Percentiles rank a stretch among this genome's conserved stretches.
Conservation (phyloP, 2,329 filamentous ascomycete genomes). For the Keithomyces neogunnii region DNA sequence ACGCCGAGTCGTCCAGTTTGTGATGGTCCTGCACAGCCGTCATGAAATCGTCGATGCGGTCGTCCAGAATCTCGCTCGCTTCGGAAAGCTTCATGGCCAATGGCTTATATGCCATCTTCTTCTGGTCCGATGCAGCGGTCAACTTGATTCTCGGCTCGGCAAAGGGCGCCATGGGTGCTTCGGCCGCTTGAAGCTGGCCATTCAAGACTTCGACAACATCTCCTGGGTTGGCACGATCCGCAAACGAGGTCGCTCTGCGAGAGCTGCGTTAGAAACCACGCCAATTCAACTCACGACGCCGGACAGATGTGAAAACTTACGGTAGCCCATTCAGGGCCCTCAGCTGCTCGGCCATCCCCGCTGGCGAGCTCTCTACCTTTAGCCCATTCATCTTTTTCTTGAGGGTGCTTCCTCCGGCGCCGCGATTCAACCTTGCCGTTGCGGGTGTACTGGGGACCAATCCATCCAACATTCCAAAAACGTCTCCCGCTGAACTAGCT, state of each 20-base stretch:
- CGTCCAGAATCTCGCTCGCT: conserved; percentile 86
- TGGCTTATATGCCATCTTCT: conserved; percentile 85
- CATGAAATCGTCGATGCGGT: conserved; percentile 86
- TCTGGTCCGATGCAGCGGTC: conserved; percentile 77
- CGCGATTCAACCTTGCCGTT: conserved; percentile 33
- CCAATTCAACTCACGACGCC: not conserved
- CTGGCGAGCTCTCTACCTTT: conserved; percentile 24
- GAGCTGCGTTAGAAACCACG: not conserved
- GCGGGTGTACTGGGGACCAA: conserved; percentile 57
- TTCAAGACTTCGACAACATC: conserved; percentile 81
- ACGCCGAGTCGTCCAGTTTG: conserved; percentile 66
- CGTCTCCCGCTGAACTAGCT: conserved; percentile 52
- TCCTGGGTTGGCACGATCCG: conserved; percentile 68
- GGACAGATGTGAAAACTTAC: conserved; percentile 14
- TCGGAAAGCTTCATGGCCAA: conserved; percentile 93
- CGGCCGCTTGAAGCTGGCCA: conserved; percentile 56
- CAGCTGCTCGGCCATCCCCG: conserved; percentile 24
- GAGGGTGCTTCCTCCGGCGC: conserved; percentile 19
- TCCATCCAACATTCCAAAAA: conserved; percentile 77
- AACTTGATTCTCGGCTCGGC: conserved; percentile 73
- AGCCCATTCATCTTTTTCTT: conserved; percentile 24
- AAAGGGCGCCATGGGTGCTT: conserved; percentile 63
- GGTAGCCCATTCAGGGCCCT: conserved; percentile 19
- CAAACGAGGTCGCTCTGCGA: conserved; percentile 42
- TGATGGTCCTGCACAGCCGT: conserved; percentile 66